Conservation (phyloP, 2,329 filamentous ascomycete species). For the Fusarium oligoseptatum region DNA sequence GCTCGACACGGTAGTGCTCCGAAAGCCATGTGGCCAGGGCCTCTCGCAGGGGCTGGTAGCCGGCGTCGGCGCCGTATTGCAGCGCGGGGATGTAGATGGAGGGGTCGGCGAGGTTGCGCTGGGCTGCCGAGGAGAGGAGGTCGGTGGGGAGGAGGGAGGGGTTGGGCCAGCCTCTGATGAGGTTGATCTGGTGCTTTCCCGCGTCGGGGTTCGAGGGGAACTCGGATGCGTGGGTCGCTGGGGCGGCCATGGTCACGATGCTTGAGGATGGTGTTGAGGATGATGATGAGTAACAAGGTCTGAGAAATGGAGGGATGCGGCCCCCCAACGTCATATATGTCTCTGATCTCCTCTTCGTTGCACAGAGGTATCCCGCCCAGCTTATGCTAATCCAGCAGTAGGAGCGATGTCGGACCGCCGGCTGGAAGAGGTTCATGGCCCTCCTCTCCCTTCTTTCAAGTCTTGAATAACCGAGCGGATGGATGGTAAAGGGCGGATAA, state of each 20-base stretch:
- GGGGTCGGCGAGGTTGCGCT: conserved; percentile 71
- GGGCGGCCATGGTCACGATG: neutral
- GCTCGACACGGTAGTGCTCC: conserved; percentile 65
- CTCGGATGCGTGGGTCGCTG: conserved; percentile 27
- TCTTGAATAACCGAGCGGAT: neutral
- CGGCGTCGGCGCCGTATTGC: conserved; percentile 83
- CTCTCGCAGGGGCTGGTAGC: conserved; percentile 77
- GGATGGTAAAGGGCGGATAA: conserved; percentile 34
- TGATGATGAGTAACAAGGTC: neutral
- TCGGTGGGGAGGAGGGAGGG: conserved; percentile 73
- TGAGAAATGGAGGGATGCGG: neutral
- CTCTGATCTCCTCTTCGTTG: neutral
- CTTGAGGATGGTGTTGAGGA: conserved; percentile 17
- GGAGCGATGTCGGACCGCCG: conserved; percentile 41
- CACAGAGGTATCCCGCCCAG: neutral
- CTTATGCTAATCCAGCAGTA: neutral
- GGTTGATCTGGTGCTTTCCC: conserved; percentile 67
- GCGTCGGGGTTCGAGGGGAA: conserved; percentile 38
- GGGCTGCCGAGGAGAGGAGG: conserved; percentile 71
- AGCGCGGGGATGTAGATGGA: conserved; percentile 73
- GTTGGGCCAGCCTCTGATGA: conserved; percentile 77
- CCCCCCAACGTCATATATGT: neutral
- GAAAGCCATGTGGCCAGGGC: conserved; percentile 79
- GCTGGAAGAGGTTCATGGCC: conserved; percentile 29
- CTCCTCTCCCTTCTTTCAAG: conserved; percentile 1